A percentile compares a stretch with the other conserved stretches of the same genome.
These are phyloP conservation scores for Russula dissimulans DNA, from an alignment of 768 basidiomycete species.

Conservation along the genomic window DNA sequence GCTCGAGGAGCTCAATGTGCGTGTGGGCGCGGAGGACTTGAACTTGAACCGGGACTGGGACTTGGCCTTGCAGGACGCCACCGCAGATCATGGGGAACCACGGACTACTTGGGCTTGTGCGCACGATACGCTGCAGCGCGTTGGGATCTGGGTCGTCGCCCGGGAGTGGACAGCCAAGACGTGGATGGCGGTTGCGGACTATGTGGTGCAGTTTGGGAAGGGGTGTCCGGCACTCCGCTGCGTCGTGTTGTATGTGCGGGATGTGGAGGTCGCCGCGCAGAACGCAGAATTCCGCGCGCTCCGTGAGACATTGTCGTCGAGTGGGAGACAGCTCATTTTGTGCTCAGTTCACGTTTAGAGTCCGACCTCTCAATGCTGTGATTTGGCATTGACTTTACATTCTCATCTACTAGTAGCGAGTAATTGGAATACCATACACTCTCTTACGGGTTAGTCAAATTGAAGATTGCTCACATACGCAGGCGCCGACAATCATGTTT, in stretches of 20 bases:
- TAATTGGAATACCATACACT: no score
- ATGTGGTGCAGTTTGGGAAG: neutral
- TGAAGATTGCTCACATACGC: no score
- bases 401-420: no score
- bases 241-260: neutral
- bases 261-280: neutral
- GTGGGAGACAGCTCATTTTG: neutral
- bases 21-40: neutral
- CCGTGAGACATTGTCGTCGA: neutral
- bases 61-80: neutral
- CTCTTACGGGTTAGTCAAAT: no score
- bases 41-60: neutral
- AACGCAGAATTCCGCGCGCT: neutral
- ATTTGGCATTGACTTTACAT: no score
- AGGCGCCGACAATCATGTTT: no score
- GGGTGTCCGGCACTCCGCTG: slow-evolving; percentile 1
- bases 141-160: slow-evolving; percentile 5
- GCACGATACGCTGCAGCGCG: slow-evolving; percentile 1
- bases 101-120: neutral
- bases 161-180: neutral
- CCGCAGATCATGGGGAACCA: neutral
- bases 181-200: neutral
- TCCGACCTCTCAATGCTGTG: no score
- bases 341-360: neutral
- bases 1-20: slow-evolving; percentile 13